A percentile compares a stretch with the other conserved stretches of the same genome.
Evolutionary conservation across 2,329 filamentous ascomycete genomes (phyloP).

Genomic region (Neonectria ditissima): DNA sequence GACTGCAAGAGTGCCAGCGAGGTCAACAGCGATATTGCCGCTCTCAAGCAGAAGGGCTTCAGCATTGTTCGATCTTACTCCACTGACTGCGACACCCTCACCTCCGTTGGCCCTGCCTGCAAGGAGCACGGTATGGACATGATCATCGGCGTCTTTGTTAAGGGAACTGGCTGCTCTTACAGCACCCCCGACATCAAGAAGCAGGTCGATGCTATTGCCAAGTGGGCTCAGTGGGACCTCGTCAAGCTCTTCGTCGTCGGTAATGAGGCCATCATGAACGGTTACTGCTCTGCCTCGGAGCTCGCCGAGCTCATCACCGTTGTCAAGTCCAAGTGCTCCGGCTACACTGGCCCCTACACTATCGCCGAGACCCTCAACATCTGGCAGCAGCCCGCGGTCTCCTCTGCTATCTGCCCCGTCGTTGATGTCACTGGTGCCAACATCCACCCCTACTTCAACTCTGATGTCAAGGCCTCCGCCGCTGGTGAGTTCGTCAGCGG

Average conservation of each 20-base stretch:
- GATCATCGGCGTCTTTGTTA: conserved; percentile 90
- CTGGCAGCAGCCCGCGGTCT: conserved; percentile 74
- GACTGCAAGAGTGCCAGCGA: conserved; percentile 73
- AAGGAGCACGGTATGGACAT: conserved; percentile 76
- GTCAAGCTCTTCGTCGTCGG: conserved; percentile 87
- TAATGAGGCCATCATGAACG: conserved; percentile 90
- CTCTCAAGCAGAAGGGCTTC: conserved; percentile 76
- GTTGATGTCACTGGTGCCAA: conserved; percentile 87
- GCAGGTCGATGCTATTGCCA: conserved; percentile 79
- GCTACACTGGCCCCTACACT: conserved; percentile 81
- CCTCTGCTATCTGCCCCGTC: conserved; percentile 72
- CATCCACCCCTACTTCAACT: conserved; percentile 96
- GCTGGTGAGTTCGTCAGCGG: conserved; percentile 82
- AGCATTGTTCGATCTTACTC: conserved; percentile 84
- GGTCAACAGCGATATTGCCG: conserved; percentile 70
- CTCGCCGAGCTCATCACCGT: conserved; percentile 78
- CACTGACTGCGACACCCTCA: conserved; percentile 87
- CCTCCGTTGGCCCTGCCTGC: conserved; percentile 78
- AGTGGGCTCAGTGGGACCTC: conserved; percentile 79
- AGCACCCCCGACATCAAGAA: conserved; percentile 70
- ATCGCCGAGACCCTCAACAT: conserved; percentile 87
- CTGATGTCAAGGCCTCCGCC: conserved; percentile 67
- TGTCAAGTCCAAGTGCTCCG: conserved; percentile 75
- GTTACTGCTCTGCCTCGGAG: conserved; percentile 70
- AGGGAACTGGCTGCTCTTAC: conserved; percentile 70